Conservation (phyloP, 2,329 filamentous ascomycete species). For the Dactylella cylindrospora region DNA sequence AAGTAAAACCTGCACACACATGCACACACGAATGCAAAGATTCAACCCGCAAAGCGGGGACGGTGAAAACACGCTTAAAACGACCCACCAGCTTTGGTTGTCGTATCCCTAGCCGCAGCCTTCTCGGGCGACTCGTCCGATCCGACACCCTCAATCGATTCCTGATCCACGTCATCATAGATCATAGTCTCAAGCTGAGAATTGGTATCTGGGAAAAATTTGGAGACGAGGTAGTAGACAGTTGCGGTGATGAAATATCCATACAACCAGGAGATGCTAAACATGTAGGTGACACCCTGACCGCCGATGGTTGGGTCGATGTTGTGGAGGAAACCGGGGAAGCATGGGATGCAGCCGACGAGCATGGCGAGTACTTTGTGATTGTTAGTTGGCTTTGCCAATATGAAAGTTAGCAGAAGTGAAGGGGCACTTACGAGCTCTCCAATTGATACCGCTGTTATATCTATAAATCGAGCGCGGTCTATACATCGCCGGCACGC, state of each 20-base stretch:
- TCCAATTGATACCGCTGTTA: conserved; percentile 29
- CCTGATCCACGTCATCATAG: conserved; percentile 28
- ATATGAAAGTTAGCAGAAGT: not conserved
- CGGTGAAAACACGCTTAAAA: no score
- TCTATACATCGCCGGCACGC: conserved; percentile 50
- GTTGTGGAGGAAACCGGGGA: conserved; percentile 39
- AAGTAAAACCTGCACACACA: no score
- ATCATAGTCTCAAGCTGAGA: conserved; percentile 17
- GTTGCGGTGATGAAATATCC: conserved; percentile 23
- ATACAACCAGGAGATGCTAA: conserved; percentile 35
- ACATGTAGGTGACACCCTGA: conserved; percentile 28
- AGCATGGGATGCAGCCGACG: conserved; percentile 40
- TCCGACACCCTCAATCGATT: conserved; percentile 28
- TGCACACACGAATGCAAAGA: no score
- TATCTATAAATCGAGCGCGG: conserved; percentile 33
- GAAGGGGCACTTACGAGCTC: conserved; percentile 21
- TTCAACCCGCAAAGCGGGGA: no score
- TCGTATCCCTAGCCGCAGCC: not conserved
- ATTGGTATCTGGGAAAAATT: conserved; percentile 17
- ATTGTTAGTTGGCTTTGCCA: not conserved
- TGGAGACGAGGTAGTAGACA: conserved; percentile 14
- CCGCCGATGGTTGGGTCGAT: conserved; percentile 30
- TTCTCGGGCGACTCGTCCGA: conserved; percentile 25
- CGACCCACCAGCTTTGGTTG: no score
- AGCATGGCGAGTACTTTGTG: conserved; percentile 26